These are phyloP conservation scores for Caryopteris hybrid DNA, from an alignment of 305 asterid genomes.

Conservation along the genomic window DNA sequence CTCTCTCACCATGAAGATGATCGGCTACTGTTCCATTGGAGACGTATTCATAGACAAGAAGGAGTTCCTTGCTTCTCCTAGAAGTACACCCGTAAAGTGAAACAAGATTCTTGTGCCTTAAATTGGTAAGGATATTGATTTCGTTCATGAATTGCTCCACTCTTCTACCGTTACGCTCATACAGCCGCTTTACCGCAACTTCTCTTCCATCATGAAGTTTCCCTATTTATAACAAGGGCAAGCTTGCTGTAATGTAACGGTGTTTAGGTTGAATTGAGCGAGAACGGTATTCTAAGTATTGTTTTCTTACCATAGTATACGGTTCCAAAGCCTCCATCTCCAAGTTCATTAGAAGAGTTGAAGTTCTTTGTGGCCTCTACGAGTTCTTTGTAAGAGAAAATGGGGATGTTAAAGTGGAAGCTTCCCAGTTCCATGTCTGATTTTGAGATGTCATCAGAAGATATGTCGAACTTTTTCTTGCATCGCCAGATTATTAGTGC, in stretches of 20 bases:
- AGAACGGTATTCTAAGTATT: neutral
- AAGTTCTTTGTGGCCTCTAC: conserved; percentile 45
- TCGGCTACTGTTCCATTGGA: conserved; percentile 65
- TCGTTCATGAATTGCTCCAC: conserved; percentile 62
- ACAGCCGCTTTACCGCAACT: conserved; percentile 58
- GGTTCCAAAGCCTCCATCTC: conserved; percentile 68
- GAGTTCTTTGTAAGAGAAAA: conserved; percentile 50
- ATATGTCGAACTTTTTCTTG: conserved; percentile 22
- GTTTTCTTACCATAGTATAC: conserved; percentile 49
- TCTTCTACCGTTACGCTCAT: conserved; percentile 46
- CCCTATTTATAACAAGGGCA: conserved; percentile 26
- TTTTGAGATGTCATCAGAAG: conserved; percentile 19
- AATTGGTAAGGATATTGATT: conserved; percentile 36
- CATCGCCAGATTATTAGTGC: conserved; percentile 20
- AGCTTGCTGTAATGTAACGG: neutral
- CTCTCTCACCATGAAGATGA: conserved; percentile 50
- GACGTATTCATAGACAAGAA: conserved; percentile 63
- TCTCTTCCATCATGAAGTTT: conserved; percentile 61
- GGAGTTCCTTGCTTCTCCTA: conserved; percentile 43
- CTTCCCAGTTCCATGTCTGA: conserved; percentile 23
- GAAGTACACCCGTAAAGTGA: conserved; percentile 60
- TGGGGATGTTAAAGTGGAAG: conserved; percentile 31
- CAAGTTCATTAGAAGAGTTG: conserved; percentile 43
- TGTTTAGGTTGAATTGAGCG: neutral
- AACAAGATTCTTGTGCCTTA: conserved; percentile 60